Evolutionary conservation across 352 stramenopile species (phyloP).

Genomic region (Globisporangium spinosum): DNA sequence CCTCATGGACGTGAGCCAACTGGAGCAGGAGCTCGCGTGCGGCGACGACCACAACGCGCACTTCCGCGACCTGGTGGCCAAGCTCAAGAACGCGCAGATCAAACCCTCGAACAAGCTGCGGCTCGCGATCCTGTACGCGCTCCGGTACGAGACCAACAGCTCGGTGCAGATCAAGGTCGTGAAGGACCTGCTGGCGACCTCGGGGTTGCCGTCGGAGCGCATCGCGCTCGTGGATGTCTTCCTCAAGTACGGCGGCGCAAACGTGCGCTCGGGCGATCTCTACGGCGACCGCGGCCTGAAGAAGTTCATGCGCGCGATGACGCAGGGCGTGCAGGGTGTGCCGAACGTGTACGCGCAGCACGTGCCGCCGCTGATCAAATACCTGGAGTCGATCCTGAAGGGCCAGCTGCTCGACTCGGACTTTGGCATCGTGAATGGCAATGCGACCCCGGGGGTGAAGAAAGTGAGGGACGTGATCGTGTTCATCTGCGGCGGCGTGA

Average conservation of each 20-base stretch:
- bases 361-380: slow-evolving; percentile 94
- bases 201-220: slow-evolving; percentile 38
- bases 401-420: slow-evolving; percentile 72
- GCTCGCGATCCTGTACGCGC: slow-evolving; percentile 96
- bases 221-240: slow-evolving; percentile 61
- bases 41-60: slow-evolving; percentile 81
- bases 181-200: slow-evolving; percentile 56
- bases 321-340: slow-evolving; percentile 93
- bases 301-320: slow-evolving; percentile 90
- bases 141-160: slow-evolving; percentile 95
- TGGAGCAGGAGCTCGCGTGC: slow-evolving; percentile 93
- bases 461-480: slow-evolving; percentile 96
- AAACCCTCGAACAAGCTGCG: slow-evolving; percentile 97
- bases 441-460: slow-evolving; percentile 93
- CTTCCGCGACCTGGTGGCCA: slow-evolving; percentile 75
- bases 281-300: slow-evolving; percentile 83
- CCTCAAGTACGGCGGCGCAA: slow-evolving; percentile 69
- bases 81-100: slow-evolving; percentile 79
- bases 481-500: slow-evolving; percentile 97
- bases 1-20: slow-evolving; percentile 98
- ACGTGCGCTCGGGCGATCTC: slow-evolving; percentile 62
- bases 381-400: slow-evolving; percentile 84
- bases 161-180: slow-evolving; percentile 79
- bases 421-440: slow-evolving; percentile 97
- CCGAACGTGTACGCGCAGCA: slow-evolving; percentile 99